phyloP scores from a whole-genome alignment of 1,139 yeast genomes.

The Hansenula lynferdii region DNA sequence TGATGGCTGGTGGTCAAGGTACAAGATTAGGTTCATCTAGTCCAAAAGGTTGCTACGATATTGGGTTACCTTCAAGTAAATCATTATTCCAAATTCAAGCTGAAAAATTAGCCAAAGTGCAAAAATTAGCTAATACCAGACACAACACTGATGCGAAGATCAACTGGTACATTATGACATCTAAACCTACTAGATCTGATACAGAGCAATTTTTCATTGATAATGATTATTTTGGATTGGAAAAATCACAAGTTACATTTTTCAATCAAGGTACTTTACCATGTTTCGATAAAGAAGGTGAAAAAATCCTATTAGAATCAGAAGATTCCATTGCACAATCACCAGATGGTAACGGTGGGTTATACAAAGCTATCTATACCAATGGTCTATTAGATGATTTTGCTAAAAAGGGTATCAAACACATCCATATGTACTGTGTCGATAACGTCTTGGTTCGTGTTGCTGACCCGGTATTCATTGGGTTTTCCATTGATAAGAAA shows the following conservation, averaged over 20 bases:
- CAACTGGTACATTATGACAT: constrained; percentile 94
- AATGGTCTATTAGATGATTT: constrained; percentile 70
- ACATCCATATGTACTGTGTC: constrained; percentile 94
- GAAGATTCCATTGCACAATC: constrained; percentile 64
- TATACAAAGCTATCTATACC: constrained; percentile 75
- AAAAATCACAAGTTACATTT: constrained; percentile 54
- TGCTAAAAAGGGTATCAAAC: constrained; percentile 66
- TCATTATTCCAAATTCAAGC: constrained; percentile 92
- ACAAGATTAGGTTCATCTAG: constrained; percentile 83
- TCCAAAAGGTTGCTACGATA: constrained; percentile 94
- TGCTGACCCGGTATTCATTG: constrained; percentile 92
- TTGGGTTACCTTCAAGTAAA: constrained; percentile 78
- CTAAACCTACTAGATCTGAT: constrained; percentile 75
- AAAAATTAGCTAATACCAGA: constrained; percentile 44
- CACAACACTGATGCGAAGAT: constrained; percentile 32
- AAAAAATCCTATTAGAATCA: constrained; percentile 59
- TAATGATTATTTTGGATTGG: constrained; percentile 68
- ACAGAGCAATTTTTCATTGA: constrained; percentile 70
- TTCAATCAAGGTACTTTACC: constrained; percentile 97
- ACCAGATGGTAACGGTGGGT: constrained; percentile 98
- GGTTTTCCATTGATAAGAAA: constrained; percentile 65
- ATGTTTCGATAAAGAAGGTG: constrained; percentile 71
- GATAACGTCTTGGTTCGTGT: constrained; percentile 90
- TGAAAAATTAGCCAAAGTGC: constrained; percentile 68
- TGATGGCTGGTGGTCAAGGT: constrained; percentile 99